phyloP scores from a whole-genome alignment of 805 yeast species.

The Sugiyamaella americana region DNA sequence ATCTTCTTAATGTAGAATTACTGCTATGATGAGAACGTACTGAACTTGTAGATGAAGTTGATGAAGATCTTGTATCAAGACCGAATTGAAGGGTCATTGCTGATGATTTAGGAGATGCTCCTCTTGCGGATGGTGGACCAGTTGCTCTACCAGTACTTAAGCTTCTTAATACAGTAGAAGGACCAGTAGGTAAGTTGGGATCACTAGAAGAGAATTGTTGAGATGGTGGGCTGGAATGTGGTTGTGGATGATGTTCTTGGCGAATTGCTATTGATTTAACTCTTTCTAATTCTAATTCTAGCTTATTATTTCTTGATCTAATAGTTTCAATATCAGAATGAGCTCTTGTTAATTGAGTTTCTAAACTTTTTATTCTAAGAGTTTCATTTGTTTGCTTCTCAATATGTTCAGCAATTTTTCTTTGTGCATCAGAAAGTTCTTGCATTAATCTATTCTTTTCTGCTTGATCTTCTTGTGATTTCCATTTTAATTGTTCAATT shows the following conservation, averaged over 20 bases:
- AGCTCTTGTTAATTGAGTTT: constrained; percentile 57
- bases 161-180: constrained; percentile 5
- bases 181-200: constrained; percentile 1
- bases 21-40: background rate
- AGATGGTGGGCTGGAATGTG: background rate
- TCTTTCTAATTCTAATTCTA: constrained; percentile 45
- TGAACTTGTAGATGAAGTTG: constrained; percentile 1
- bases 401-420: constrained; percentile 29
- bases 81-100: constrained; percentile 18
- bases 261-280: constrained; percentile 14
- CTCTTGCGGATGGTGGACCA: background rate
- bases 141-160: constrained; percentile 10
- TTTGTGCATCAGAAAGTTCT: constrained; percentile 34
- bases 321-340: constrained; percentile 57
- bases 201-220: background rate
- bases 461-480: constrained; percentile 28
- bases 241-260: background rate
- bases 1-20: constrained; percentile 10
- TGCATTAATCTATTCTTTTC: constrained; percentile 31
- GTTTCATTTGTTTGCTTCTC: constrained; percentile 11
- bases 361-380: constrained; percentile 56
- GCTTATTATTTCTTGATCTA: constrained; percentile 44
- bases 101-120: constrained; percentile 17
- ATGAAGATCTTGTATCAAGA: constrained; percentile 9
- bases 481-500: constrained; percentile 28